A percentile compares a stretch with the other conserved stretches of the same genome.
Evolutionary conservation across 2,329 filamentous ascomycete species (phyloP).

Genomic region (Alternaria hordeiaustralica): DNA sequence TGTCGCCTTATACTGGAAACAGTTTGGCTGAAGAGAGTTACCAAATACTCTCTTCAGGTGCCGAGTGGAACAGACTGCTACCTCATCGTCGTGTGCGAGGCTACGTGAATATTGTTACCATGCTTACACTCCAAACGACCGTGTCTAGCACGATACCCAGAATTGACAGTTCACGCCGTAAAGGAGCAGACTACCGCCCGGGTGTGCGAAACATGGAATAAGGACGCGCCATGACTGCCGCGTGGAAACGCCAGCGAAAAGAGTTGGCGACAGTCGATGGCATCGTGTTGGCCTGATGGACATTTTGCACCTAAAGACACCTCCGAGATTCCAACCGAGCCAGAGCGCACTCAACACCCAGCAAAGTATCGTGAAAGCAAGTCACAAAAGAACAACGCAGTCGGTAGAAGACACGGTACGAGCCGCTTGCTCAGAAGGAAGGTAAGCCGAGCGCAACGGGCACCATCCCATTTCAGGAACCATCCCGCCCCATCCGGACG

Average conservation of each 20-base stretch:
- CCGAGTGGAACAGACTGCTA: neutral
- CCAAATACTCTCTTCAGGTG: neutral
- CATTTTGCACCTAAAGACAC: neutral
- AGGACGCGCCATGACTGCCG: neutral
- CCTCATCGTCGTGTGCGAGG: neutral
- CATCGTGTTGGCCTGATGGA: fast-evolving
- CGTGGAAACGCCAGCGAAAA: neutral
- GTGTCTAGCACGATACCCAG: neutral
- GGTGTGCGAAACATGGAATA: neutral
- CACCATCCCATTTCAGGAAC: slow-evolving; percentile 5
- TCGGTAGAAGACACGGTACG: neutral
- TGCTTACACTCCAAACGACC: neutral
- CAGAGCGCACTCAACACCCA: neutral
- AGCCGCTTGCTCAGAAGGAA: slow-evolving; percentile 5
- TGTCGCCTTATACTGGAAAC: too few relatives aligned
- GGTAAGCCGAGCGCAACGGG: slow-evolving; percentile 19
- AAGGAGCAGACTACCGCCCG: neutral
- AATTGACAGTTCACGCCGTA: fast-evolving
- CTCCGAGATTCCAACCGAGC: neutral
- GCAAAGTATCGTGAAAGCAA: neutral
- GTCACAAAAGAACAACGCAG: neutral
- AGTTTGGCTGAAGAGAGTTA: neutral
- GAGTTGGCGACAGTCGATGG: neutral
- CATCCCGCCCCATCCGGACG: slow-evolving; percentile 19
- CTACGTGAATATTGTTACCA: neutral